Base-by-base conservation (phyloP, 139 green algal species). In the Gonium pectorale region DNA sequence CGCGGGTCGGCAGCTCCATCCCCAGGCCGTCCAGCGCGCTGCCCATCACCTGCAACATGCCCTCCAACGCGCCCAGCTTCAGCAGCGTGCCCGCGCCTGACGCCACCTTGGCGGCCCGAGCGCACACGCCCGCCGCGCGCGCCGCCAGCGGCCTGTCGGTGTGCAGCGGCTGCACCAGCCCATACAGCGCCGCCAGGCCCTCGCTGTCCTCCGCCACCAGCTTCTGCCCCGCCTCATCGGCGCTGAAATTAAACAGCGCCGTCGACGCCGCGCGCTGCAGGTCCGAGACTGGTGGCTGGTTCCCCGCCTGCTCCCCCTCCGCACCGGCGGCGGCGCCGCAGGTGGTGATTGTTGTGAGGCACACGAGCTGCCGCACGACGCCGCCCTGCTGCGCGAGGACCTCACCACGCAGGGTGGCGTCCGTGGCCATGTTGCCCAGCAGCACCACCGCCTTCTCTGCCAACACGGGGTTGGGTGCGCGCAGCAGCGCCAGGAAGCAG, bases 391-490 rank as follows among this genome's bases (percentile, higher is more conserved):
- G 40, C 5, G 56, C 52, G 22, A 79, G 71, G 9, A 91, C 79
- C 44, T 67, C 56, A 0, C 17, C 22, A 2, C 90, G 71, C 27
- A 90, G 71, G 5, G 19, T 52, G 3, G 59, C 38, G 51, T 90
- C 62, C 0, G 60, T 81, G 62, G 87, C 88, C 66, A 93, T 87
- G 86, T 93, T 93, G 68, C 87, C 86, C 37, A 90, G 43, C 40
- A 93, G 62, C 40, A 70, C 87, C 29, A 87, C 69, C 31, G 79
- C 80, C 24, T 83, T 83, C 74, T 91, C 85, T 17, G 52, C 41
- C 43, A 93, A 49, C 13, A 74, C 33, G 27, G 31, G 4, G 9
- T 62, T 51, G 22, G 54, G 54, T 5, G 78, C 37, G 78, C 37
- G n/a, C n/a, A 84, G 62, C 78, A 84, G 41, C 6, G 29, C 63